Base-by-base conservation (phyloP, 441 rosid genomes). In the Pelargonium citronellum region DNA sequence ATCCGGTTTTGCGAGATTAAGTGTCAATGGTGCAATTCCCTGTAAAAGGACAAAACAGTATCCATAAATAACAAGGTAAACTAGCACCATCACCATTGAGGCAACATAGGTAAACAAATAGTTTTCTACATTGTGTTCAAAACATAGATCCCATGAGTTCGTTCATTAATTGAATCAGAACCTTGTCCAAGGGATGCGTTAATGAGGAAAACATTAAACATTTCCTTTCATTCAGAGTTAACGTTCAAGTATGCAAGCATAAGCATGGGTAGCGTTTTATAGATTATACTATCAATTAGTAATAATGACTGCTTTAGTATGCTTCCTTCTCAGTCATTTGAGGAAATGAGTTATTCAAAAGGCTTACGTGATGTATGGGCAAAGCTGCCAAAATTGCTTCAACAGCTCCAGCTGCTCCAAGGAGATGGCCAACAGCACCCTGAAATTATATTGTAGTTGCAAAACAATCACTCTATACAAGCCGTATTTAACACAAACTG, bases 391-490 rank as follows among this genome's bases (percentile, higher is more conserved):
- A 90, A 77, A 91, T 89, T 76, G 96, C 94, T 83, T 90, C 97
- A 68, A 90, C 94, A 0, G 99, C 95, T 75, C 96, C 92, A 63
- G 96, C 96, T 69, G 97, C 97, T 79, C 99, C 99, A 73, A 94
- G 99, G 43, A 91, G 96, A 87, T 94, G 99, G 73, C 99, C 97
- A n/a, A 90, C 39, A 9, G 96, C 97, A 17, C 96, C 97, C 96
- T 91, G 84, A 68, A 44, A 34, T 61, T 12, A 20, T 66, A 2
- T 15, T 44, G 65, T 51, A 30, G 61, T 0, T 49, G 47, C 65
- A 55, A 74, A 22, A 30, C 2, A 41, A 68, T 30, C 16, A 49
- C 3, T 43, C 20, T 46, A 17, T 1, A 47, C 9, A 34, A 60
- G 55, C 10, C 20, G 15, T 41, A 53, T 11, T 46, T n/a, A 1